These are phyloP conservation scores for Aspergillus sp. DNA, from an alignment of 2,329 filamentous ascomycete genomes.

Conservation along the genomic window DNA sequence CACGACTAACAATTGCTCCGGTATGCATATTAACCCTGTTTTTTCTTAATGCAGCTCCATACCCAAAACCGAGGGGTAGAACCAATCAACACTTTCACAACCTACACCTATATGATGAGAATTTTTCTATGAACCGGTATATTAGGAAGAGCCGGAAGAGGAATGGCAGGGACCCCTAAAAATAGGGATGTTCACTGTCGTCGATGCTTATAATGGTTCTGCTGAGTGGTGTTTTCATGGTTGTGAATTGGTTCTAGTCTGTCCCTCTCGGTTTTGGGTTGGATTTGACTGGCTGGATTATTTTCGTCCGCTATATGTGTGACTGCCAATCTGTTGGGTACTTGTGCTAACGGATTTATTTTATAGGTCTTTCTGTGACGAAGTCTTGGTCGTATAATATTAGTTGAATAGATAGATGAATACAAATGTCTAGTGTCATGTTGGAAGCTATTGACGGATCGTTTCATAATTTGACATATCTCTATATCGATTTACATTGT, in stretches of 20 bases:
- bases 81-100: slow-evolving; percentile 16
- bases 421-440: background rate
- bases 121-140: slow-evolving; percentile 43
- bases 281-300: background rate
- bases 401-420: background rate
- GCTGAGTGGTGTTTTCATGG: slow-evolving; percentile 38
- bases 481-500: slow-evolving; percentile 9
- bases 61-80: slow-evolving; percentile 1
- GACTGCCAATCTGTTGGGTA: background rate
- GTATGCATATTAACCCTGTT: slow-evolving; percentile 3
- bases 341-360: background rate
- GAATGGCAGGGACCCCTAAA: slow-evolving; percentile 38
- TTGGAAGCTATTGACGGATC: background rate
- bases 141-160: slow-evolving; percentile 54
- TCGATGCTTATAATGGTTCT: slow-evolving; percentile 53
- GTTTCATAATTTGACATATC: background rate
- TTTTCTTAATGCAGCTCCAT: background rate
- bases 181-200: slow-evolving; percentile 34
- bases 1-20: background rate
- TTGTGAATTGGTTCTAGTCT: slow-evolving; percentile 2
- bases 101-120: slow-evolving; percentile 44
- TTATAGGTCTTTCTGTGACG: background rate
- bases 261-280: background rate
- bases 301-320: background rate
- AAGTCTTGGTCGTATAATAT: background rate